phyloP scores from a whole-genome alignment of 1,139 yeast genomes.

The Protomyces arabidopsidicola region DNA sequence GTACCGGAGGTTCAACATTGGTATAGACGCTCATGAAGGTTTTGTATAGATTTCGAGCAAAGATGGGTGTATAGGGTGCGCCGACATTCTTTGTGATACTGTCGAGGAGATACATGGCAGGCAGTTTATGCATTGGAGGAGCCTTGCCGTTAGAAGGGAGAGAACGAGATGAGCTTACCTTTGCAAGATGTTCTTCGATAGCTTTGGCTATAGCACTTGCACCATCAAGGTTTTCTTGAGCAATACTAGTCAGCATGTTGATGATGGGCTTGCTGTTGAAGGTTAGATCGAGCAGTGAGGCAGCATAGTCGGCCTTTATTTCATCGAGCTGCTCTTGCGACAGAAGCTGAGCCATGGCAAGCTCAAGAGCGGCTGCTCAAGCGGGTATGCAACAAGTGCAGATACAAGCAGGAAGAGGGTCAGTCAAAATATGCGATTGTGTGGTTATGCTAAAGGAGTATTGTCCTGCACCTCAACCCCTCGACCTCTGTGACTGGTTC shows the following conservation, averaged over 20 bases:
- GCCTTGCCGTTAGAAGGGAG: conserved; percentile 38
- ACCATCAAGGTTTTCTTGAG: conserved; percentile 70
- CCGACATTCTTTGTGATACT: conserved; percentile 93
- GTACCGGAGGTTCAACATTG: conserved; percentile 65
- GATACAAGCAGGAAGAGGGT: background rate
- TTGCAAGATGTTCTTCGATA: conserved; percentile 44
- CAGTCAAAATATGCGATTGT: background rate
- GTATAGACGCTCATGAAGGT: conserved; percentile 74
- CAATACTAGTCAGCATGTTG: conserved; percentile 76
- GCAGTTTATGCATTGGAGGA: conserved; percentile 78
- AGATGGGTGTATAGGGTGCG: conserved; percentile 71
- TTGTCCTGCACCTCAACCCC: too few species aligned
- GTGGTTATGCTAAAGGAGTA: background rate
- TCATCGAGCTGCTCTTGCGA: conserved; percentile 37
- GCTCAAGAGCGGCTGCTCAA: too few species aligned
- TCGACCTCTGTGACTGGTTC: too few species aligned
- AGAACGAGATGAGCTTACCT: background rate
- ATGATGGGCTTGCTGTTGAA: conserved; percentile 88
- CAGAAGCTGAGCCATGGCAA: conserved; percentile 8
- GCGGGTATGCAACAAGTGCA: too few species aligned
- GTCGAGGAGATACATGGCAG: conserved; percentile 76
- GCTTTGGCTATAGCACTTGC: conserved; percentile 77
- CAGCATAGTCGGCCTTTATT: conserved; percentile 59
- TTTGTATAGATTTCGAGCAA: conserved; percentile 62
- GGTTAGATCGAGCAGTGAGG: conserved; percentile 68